Evolutionary conservation across 495 filamentous ascomycete species (phyloP).

Genomic region (Neurospora sp.): DNA sequence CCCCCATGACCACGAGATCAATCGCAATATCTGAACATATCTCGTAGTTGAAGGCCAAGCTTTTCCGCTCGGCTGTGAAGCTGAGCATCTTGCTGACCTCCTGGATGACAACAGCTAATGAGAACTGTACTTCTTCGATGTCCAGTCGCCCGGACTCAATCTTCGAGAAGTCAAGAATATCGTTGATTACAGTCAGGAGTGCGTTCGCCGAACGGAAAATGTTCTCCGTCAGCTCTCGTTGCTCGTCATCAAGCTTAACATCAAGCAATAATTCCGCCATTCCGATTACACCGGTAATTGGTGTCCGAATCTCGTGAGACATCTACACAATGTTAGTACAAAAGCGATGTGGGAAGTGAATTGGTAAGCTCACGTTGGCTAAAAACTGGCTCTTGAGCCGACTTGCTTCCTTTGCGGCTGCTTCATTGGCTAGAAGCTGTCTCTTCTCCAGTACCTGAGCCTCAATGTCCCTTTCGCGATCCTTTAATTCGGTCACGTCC

Average conservation of each 20-base stretch:
- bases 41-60: conserved; percentile 43
- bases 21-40: conserved; percentile 31
- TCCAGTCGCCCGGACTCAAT: conserved; percentile 68
- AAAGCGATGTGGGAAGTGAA: no score
- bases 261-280: conserved; percentile 62
- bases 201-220: conserved; percentile 73
- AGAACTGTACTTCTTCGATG: conserved; percentile 72
- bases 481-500: conserved; percentile 57
- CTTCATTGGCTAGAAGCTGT: conserved; percentile 52
- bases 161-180: conserved; percentile 83
- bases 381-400: conserved; percentile 59
- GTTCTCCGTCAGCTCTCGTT: conserved; percentile 65
- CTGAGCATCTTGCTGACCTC: conserved; percentile 58
- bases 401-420: conserved; percentile 59
- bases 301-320: conserved; percentile 82
- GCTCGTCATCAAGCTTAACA: conserved; percentile 54
- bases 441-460: conserved; percentile 51
- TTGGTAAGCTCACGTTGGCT: conserved; percentile 36
- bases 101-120: conserved; percentile 57
- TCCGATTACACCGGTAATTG: conserved; percentile 57
- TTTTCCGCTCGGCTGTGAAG: conserved; percentile 49
- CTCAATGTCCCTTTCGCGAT: conserved; percentile 45
- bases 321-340: conserved; percentile 37
- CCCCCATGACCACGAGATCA: conserved; percentile 52
- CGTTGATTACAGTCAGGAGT: conserved; percentile 80